Base-by-base conservation (phyloP, 176 grass and related monocot species). In the Bromus sterilis region DNA sequence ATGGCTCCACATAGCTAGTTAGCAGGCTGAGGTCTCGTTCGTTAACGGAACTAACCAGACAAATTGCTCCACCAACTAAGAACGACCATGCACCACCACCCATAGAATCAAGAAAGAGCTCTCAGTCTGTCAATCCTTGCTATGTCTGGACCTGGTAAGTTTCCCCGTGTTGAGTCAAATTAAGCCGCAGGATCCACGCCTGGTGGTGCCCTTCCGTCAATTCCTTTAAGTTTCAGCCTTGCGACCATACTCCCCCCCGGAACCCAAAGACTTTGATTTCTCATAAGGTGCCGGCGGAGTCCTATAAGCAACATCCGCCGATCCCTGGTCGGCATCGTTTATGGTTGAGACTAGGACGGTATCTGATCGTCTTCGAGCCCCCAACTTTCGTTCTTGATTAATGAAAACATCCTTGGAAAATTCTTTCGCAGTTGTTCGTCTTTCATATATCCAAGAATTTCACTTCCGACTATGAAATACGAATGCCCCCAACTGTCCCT, bases 241-340 rank as follows among this genome's bases (percentile, higher is more conserved):
- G 79, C 88, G 79, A 87, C 75, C 80, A 90, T 90, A 83, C 88
- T 80, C 72, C 82, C 90, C n/a, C 79, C 78, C 40, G 67, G 72
- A 91, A 93, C 85, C 88, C 85, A 94, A 94, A 90, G 83, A 94
- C 91, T 94, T 91, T 91, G 91, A 94, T 94, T 94, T 91, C 88
- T 91, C 91, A 94, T 91, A 94, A 94, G 91, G 88, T 94, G 91
- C 70, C 85, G 42, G 75, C 60, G 79, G 88, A 81, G 91, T 94
- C 88, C 88, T 86, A 77, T 84, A 79, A 90, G 85, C 83, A 94
- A 94, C 89, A 91, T 89, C 89, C 83, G 76, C 71, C 76, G 80
- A 92, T 92, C 86, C 90, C 80, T 81, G 72, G 83, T 83, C 75
- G 73, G 53, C 82, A 92, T 89, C 78, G 79, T 86, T 92, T 92